phyloP scores from a whole-genome alignment of 495 filamentous ascomycete species.

The Penicillium bialowiezense region DNA sequence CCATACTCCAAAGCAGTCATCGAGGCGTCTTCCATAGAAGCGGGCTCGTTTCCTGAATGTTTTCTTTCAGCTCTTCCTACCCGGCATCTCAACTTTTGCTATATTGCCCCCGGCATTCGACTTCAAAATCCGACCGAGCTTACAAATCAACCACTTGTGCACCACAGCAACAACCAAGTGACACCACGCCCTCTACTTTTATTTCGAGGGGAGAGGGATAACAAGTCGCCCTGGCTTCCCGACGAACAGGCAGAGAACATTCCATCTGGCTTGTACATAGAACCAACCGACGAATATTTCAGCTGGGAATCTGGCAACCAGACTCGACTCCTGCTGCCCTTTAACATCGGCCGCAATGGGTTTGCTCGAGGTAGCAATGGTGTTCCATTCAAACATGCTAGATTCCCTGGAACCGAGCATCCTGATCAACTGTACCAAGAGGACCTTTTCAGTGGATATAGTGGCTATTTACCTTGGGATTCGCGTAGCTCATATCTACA shows the following conservation, averaged over 20 bases:
- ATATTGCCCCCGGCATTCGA: constrained; percentile 11
- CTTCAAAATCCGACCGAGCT: not conserved
- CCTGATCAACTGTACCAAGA: not conserved
- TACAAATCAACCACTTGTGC: not conserved
- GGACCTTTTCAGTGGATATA: not conserved
- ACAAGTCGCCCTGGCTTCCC: constrained; percentile 1
- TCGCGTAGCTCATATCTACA: constrained; percentile 4
- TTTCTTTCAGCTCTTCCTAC: constrained; percentile 3
- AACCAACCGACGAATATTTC: not conserved
- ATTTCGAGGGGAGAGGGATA: not conserved
- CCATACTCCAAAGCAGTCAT: not conserved
- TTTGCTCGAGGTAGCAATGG: constrained; percentile 9
- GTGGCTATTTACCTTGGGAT: constrained; percentile 3
- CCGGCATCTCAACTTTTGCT: constrained; percentile 5
- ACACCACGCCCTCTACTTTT: not conserved
- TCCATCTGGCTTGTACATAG: constrained; percentile 3
- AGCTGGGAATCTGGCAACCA: not conserved
- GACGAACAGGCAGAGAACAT: not conserved
- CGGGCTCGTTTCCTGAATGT: not conserved
- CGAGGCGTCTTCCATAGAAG: not conserved
- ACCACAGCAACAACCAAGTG: not conserved
- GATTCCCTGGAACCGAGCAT: not conserved
- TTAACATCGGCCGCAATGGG: constrained; percentile 2
- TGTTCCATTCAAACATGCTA: not conserved
- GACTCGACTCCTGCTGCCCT: constrained; percentile 3